Percentiles rank a stretch among this genome's conserved stretches.
phyloP scores from a whole-genome alignment of 1,284 basidiomycete genomes.

The Cutaneotrichosporon spelunceum region DNA sequence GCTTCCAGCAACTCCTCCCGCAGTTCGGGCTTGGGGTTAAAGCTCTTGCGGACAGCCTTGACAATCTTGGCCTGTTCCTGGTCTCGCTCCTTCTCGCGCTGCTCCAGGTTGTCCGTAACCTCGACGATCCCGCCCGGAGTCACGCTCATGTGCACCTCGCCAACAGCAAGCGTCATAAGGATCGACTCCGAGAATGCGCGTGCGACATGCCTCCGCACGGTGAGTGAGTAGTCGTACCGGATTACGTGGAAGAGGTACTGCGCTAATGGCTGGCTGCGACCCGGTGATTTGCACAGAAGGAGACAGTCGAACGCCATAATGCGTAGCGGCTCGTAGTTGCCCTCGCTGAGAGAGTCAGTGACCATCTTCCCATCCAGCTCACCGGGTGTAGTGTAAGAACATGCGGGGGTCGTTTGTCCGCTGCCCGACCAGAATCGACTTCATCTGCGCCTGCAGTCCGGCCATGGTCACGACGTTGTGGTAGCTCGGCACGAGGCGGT shows the following conservation, averaged over 20 bases:
- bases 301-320: constrained; percentile 90
- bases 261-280: constrained; percentile 59
- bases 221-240: constrained; percentile 75
- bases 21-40: constrained; percentile 67
- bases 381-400: constrained; percentile 89
- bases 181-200: constrained; percentile 81
- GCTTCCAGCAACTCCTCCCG: constrained; percentile 56
- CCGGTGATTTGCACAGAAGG: constrained; percentile 71
- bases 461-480: constrained; percentile 93
- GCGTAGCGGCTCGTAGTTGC: constrained; percentile 87
- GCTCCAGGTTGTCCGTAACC: constrained; percentile 25
- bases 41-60: constrained; percentile 81
- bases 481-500: constrained; percentile 88
- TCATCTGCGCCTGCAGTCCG: constrained; percentile 78
- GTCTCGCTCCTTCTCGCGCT: constrained; percentile 30
- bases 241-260: constrained; percentile 88
- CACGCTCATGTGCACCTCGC: constrained; percentile 64
- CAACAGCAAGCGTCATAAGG: constrained; percentile 79
- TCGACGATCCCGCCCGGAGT: constrained; percentile 37
- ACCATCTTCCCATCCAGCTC: constrained; percentile 30
- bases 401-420: constrained; percentile 74
- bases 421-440: constrained; percentile 73
- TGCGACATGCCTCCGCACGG: constrained; percentile 80
- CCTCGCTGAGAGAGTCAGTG: constrained; percentile 61
- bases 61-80: constrained; percentile 56